Conservation (phyloP, 2,329 filamentous ascomycete genomes). For the Xylariomycetidae sp. region DNA sequence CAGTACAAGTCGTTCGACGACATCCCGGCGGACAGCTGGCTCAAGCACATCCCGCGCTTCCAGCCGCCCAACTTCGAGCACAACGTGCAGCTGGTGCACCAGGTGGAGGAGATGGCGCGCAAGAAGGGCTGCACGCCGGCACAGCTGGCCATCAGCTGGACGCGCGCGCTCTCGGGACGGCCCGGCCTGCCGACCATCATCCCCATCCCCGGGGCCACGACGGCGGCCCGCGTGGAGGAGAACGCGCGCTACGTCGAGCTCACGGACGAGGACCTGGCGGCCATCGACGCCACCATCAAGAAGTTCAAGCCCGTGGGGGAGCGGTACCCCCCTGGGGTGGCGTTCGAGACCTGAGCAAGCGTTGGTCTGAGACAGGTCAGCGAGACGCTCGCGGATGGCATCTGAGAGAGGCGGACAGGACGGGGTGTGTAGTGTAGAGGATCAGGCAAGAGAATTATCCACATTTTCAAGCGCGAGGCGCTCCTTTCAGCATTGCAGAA, state of each 20-base stretch:
- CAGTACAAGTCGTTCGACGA: slow-evolving; percentile 46
- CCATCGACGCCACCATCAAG: slow-evolving; percentile 43
- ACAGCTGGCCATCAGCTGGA: slow-evolving; percentile 64
- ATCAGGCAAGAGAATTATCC: slow-evolving; percentile 29
- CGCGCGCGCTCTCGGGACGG: slow-evolving; percentile 40
- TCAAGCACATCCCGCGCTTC: slow-evolving; percentile 50
- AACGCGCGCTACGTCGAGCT: slow-evolving; percentile 48
- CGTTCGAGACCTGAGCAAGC: too few relatives aligned
- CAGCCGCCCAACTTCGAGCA: slow-evolving; percentile 54
- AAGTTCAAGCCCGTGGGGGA: slow-evolving; percentile 41
- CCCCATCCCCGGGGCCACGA: slow-evolving; percentile 61
- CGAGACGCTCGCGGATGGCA: too few relatives aligned
- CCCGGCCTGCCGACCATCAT: slow-evolving; percentile 53
- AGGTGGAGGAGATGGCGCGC: slow-evolving; percentile 51
- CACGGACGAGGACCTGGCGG: slow-evolving; percentile 41
- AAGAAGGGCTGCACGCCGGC: slow-evolving; percentile 54
- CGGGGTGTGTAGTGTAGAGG: too few relatives aligned
- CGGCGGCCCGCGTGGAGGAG: slow-evolving; percentile 50
- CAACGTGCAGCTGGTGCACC: slow-evolving; percentile 56
- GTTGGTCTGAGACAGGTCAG: too few relatives aligned
- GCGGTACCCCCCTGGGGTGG: slow-evolving; percentile 47
- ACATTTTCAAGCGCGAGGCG: slow-evolving; percentile 20
- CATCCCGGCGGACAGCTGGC: slow-evolving; percentile 45
- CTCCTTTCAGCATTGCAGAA: slow-evolving; percentile 31
- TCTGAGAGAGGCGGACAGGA: too few relatives aligned